A percentile compares a stretch with the other conserved stretches of the same genome.
These are phyloP conservation scores for Penicillium frequentans DNA, from an alignment of 2,329 filamentous ascomycete genomes.

Conservation along the genomic window DNA sequence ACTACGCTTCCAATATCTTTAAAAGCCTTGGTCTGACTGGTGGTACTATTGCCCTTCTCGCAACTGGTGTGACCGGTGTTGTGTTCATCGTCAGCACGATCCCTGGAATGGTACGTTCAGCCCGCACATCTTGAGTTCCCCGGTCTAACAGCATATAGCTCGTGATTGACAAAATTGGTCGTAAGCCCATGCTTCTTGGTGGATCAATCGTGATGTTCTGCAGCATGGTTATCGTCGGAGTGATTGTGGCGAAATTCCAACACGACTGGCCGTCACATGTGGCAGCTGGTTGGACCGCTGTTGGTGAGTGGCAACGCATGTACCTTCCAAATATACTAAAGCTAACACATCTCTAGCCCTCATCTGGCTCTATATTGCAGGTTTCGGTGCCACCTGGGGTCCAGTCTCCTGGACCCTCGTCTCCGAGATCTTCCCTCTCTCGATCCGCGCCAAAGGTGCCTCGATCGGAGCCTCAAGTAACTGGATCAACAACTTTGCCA, in stretches of 20 bases:
- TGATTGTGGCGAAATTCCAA: constrained; percentile 29
- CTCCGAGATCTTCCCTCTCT: constrained; percentile 31
- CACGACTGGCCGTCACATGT: constrained; percentile 28
- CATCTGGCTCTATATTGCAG: constrained; percentile 29
- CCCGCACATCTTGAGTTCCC: constrained; percentile 9
- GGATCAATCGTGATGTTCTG: constrained; percentile 25
- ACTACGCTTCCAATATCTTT: constrained; percentile 42
- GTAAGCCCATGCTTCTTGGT: constrained; percentile 29
- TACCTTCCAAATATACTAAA: neutral
- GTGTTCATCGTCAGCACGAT: constrained; percentile 34
- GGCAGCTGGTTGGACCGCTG: constrained; percentile 29
- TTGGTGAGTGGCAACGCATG: constrained; percentile 16
- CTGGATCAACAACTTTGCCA: constrained; percentile 33
- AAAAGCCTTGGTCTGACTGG: constrained; percentile 34
- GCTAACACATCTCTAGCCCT: constrained; percentile 15
- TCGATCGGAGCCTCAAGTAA: constrained; percentile 30
- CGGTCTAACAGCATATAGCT: constrained; percentile 9
- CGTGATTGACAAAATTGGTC: constrained; percentile 29
- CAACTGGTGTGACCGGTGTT: constrained; percentile 36
- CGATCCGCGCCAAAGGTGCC: constrained; percentile 30
- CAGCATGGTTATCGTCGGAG: constrained; percentile 27
- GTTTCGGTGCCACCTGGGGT: constrained; percentile 29
- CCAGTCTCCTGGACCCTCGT: constrained; percentile 30
- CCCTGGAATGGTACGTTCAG: constrained; percentile 27
- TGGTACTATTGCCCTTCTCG: constrained; percentile 33